phyloP scores from a whole-genome alignment of 352 stramenopile species.

The Paralagenidium karlingii region DNA sequence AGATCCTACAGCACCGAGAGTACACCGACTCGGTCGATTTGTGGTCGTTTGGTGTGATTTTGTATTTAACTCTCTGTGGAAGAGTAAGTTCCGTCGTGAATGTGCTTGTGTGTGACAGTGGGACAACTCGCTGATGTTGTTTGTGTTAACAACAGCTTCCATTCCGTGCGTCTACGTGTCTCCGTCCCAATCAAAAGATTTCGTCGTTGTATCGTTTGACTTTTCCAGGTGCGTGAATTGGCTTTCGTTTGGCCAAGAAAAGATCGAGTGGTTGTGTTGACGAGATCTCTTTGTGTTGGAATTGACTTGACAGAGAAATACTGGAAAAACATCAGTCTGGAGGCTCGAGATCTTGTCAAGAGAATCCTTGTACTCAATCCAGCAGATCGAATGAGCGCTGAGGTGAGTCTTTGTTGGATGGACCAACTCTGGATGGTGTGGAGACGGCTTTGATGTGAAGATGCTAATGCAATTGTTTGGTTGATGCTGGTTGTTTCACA shows the following conservation, averaged over 20 bases:
- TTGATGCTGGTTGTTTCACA: too few species aligned
- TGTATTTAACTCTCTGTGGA: constrained; percentile 79
- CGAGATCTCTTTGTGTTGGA: too few species aligned
- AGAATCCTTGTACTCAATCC: constrained; percentile 52
- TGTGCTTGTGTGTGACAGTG: constrained; percentile 33
- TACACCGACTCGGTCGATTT: constrained; percentile 60
- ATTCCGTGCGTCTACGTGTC: constrained; percentile 41
- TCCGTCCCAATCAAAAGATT: constrained; percentile 48
- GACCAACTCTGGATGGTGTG: too few species aligned
- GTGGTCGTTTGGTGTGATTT: constrained; percentile 75
- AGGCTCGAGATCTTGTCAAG: constrained; percentile 41
- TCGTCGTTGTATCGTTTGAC: constrained; percentile 47
- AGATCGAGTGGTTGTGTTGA: too few species aligned
- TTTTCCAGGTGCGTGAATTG: too few species aligned
- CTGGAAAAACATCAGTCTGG: constrained; percentile 44
- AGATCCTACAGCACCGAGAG: constrained; percentile 42
- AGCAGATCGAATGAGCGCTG: constrained; percentile 24
- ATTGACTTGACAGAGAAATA: too few species aligned
- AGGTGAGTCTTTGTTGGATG: constrained; percentile 2
- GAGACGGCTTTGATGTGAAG: too few species aligned
- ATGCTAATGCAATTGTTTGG: too few species aligned
- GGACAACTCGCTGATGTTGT: not conserved
- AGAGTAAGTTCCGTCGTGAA: constrained; percentile 73
- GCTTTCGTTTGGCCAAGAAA: too few species aligned
- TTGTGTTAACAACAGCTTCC: constrained; percentile 26